phyloP scores from a whole-genome alignment of 2,329 filamentous ascomycete genomes.

The Colletotrichum noveboracense region DNA sequence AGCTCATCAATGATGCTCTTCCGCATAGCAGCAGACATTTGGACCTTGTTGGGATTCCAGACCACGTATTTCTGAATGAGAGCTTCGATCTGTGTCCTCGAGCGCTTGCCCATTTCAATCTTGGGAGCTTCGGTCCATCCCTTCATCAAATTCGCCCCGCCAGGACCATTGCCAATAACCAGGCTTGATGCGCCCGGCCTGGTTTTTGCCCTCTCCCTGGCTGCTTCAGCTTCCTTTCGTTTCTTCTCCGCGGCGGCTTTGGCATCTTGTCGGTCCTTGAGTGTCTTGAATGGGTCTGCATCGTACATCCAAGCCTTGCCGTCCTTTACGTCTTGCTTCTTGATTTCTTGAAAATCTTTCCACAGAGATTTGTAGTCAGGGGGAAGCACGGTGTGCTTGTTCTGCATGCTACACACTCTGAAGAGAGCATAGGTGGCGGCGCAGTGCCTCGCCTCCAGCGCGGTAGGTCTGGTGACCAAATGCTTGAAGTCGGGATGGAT shows the following conservation, averaged over 20 bases:
- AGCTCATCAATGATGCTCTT: slow-evolving; percentile 74
- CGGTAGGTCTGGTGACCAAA: slow-evolving; percentile 75
- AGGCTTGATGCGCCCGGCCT: slow-evolving; percentile 64
- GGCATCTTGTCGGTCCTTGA: slow-evolving; percentile 80
- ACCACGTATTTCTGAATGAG: slow-evolving; percentile 78
- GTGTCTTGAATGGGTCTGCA: slow-evolving; percentile 87
- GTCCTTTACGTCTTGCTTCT: slow-evolving; percentile 79
- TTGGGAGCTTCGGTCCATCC: slow-evolving; percentile 87
- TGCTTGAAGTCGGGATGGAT: slow-evolving; percentile 79
- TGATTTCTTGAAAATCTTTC: slow-evolving; percentile 88
- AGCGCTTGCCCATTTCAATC: slow-evolving; percentile 89
- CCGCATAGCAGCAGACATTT: slow-evolving; percentile 64
- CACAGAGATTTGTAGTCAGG: slow-evolving; percentile 89
- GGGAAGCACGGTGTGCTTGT: slow-evolving; percentile 92
- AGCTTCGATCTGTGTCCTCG: slow-evolving; percentile 78
- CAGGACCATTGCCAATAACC: slow-evolving; percentile 53
- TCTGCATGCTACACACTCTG: slow-evolving; percentile 92
- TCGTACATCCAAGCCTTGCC: slow-evolving; percentile 91
- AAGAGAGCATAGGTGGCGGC: slow-evolving; percentile 92
- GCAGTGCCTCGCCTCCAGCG: slow-evolving; percentile 91
- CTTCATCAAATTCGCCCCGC: slow-evolving; percentile 60
- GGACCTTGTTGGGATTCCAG: slow-evolving; percentile 84
- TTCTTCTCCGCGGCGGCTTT: slow-evolving; percentile 81
- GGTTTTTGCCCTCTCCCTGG: slow-evolving; percentile 71
- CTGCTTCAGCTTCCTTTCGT: slow-evolving; percentile 71